A percentile compares a stretch with the other conserved stretches of the same genome.
These are phyloP conservation scores for Aspergillus homomorphus DNA, from an alignment of 495 filamentous ascomycete species.

Conservation along the genomic window DNA sequence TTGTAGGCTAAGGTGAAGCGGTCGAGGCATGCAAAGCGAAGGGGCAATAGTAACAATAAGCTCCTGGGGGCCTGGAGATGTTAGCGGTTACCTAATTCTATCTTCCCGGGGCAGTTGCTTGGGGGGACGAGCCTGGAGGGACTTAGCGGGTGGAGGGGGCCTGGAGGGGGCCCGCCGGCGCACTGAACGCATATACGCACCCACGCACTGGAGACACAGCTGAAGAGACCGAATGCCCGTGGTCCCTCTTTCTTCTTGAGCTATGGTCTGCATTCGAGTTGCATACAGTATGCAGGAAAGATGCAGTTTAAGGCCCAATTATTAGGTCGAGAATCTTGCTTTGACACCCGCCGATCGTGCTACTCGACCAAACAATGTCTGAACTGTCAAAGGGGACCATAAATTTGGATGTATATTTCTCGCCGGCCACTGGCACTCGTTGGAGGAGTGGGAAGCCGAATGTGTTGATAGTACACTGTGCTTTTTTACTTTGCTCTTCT, in stretches of 20 bases:
- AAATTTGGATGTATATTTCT: neutral
- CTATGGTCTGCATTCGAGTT: neutral
- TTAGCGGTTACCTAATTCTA: neutral
- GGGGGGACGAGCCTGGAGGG: no score
- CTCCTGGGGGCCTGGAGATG: no score
- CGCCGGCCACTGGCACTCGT: no score
- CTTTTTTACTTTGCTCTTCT: no score
- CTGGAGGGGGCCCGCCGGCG: neutral
- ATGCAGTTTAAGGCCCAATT: neutral
- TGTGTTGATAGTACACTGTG: neutral
- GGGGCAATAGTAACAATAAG: neutral
- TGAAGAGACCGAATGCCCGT: no score
- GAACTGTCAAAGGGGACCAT: neutral
- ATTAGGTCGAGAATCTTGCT: constrained; percentile 1
- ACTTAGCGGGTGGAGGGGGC: no score
- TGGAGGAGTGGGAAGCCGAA: no score
- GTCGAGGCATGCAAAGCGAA: no score
- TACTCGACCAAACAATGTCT: neutral
- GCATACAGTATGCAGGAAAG: neutral
- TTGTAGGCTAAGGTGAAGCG: neutral
- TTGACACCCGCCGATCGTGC: neutral
- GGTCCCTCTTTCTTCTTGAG: no score
- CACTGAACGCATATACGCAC: neutral
- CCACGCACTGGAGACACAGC: no score
- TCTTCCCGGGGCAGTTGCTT: neutral